A percentile compares a stretch with the other conserved stretches of the same genome.
Conservation (phyloP, 2,329 filamentous ascomycete species). For the Sordariomycetes sp. region DNA sequence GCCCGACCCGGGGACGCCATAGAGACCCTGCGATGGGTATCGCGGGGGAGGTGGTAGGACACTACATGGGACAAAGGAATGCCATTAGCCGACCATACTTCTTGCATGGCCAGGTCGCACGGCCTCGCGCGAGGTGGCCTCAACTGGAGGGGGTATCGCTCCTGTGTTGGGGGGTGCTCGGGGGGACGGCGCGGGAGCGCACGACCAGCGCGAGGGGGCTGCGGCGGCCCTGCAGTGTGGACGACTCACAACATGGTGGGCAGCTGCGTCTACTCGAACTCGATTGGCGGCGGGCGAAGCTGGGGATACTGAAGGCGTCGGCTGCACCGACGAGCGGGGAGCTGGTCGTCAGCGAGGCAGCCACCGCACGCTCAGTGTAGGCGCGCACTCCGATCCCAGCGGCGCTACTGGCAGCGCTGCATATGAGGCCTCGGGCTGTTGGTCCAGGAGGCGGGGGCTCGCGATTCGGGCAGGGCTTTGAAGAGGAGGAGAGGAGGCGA, state of each 20-base stretch:
- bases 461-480: neutral
- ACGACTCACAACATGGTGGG: neutral
- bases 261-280: neutral
- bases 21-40: slow-evolving; percentile 65
- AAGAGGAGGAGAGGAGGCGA: neutral
- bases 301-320: neutral
- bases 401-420: neutral
- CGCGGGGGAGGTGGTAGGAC: slow-evolving; percentile 79
- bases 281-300: neutral
- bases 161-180: neutral
- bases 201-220: neutral
- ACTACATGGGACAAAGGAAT: slow-evolving; percentile 28
- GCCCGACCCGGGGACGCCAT: slow-evolving; percentile 58
- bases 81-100: neutral
- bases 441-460: neutral
- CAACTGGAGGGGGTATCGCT: neutral
- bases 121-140: neutral
- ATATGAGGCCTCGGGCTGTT: neutral
- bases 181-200: neutral
- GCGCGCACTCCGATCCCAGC: neutral
- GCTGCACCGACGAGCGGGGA: neutral
- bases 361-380: neutral
- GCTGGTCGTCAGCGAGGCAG: neutral
- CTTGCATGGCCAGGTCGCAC: neutral
- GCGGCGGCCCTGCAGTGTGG: neutral